Base-by-base conservation (phyloP, 352 stramenopile genomes). In the Phytophthora sp. region DNA sequence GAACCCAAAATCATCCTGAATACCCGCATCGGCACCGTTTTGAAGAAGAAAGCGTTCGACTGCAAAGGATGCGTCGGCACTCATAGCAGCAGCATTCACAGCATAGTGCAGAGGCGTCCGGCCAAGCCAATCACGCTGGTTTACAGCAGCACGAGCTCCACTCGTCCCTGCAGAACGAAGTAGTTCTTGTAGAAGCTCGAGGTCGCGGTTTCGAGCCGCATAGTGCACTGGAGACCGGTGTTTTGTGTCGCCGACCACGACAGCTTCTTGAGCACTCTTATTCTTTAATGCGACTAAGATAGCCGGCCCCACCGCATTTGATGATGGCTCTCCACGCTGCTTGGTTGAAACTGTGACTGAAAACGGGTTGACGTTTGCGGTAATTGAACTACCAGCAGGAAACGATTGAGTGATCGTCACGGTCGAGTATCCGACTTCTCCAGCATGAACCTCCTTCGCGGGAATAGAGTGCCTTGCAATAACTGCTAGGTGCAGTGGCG, bases 81-180 rank as follows among this genome's bases (percentile, higher is more conserved):
- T 88, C 80, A 92, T 91, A 0, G 71, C 72, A 5, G 82, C 80
- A 7, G 72, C 67, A 38, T 94, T 94, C 7, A 94, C 74, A 27
- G 85, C 85, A 52, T 86, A 88, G 42, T 94, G 85, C n/a, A 94
- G 57, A 3, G 83, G 79, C 11, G 85, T 89, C 7, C 85, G 78
- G 7, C 70, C 76, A 33, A 85, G 76, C 20, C 53, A 64, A 29
- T 92, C 80, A 16, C 55, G 38, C 36, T 79, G 68, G 59, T 92
- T 92, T 18, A 88, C 74, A 38, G 73, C 76, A 27, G 41, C 46
- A 47, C 57, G 59, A 45, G 66, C 66, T 26, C 39, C 70, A 66
- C n/a, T 74, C 69, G 57, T 86, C 67, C 7, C 52, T 23, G 68
- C 76, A 5, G 60, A 65, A n/a, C 61, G 57, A 13, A 94, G 66